These are phyloP conservation scores for Aspergillus saccharolyticus DNA, from an alignment of 495 filamentous ascomycete species.

Conservation along the genomic window DNA sequence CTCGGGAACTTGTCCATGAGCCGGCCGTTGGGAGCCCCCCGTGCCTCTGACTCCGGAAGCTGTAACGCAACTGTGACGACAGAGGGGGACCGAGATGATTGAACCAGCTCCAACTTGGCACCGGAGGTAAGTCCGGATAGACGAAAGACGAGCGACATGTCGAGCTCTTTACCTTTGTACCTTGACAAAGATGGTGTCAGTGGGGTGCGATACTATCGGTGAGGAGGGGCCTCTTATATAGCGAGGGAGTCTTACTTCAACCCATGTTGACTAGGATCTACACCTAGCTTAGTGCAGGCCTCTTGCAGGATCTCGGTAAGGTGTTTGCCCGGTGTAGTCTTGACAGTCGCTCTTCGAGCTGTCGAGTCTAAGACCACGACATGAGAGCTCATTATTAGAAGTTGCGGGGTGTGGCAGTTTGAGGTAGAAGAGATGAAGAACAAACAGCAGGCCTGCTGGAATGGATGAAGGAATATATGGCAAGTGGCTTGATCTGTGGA, in stretches of 20 bases:
- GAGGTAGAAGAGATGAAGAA: not conserved
- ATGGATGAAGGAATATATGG: not conserved
- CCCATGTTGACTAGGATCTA: slow-evolving; percentile 67
- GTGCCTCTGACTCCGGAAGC: slow-evolving; percentile 62
- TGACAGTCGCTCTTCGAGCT: slow-evolving; percentile 68
- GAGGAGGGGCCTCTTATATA: not conserved
- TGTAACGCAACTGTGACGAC: slow-evolving; percentile 82
- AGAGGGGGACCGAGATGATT: slow-evolving; percentile 72
- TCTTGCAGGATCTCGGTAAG: slow-evolving; percentile 80
- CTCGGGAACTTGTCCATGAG: slow-evolving; percentile 78
- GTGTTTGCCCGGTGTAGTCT: slow-evolving; percentile 72
- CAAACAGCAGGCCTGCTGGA: not conserved
- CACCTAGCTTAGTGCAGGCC: slow-evolving; percentile 73
- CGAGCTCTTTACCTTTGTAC: slow-evolving; percentile 75
- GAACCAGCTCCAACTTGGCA: slow-evolving; percentile 89
- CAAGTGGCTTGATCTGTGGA: not conserved
- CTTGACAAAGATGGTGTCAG: slow-evolving; percentile 34
- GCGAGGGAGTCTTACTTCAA: slow-evolving; percentile 62
- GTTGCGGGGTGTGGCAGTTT: slow-evolving; percentile 21
- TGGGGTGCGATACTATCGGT: slow-evolving; percentile 1
- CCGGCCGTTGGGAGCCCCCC: slow-evolving; percentile 51
- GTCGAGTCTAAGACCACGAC: slow-evolving; percentile 81
- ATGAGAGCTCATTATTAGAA: slow-evolving; percentile 69
- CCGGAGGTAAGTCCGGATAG: slow-evolving; percentile 79
- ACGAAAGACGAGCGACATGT: slow-evolving; percentile 79